A percentile compares a stretch with the other conserved stretches of the same genome.
phyloP scores from a whole-genome alignment of 805 yeast species.

The Barnettozyma vustinii region DNA sequence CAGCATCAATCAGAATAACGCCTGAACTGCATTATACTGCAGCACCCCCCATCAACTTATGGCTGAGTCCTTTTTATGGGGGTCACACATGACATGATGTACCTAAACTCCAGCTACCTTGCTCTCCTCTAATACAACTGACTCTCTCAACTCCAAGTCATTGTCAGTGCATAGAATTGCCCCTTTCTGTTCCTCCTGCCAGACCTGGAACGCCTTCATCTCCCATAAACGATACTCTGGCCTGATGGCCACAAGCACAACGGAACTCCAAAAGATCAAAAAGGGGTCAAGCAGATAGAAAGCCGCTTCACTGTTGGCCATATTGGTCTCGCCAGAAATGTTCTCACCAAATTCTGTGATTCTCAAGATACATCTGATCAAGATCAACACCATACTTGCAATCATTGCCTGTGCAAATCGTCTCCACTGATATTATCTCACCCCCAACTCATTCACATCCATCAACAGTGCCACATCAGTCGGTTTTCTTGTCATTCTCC shows the following conservation, averaged over 20 bases:
- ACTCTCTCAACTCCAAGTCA: not conserved
- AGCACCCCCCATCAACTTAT: too few relatives aligned
- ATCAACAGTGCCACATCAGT: not conserved
- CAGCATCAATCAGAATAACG: too few relatives aligned
- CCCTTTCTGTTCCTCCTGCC: not conserved
- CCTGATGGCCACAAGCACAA: not conserved
- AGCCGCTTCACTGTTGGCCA: not conserved
- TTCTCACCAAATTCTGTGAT: slow-evolving; percentile 1
- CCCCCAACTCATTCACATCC: not conserved
- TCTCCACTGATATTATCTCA: slow-evolving; percentile 4
- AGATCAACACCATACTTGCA: not conserved
- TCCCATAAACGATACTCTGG: slow-evolving; percentile 2
- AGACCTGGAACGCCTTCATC: not conserved
- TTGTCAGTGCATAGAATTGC: not conserved
- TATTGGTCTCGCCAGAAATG: not conserved
- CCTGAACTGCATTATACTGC: too few relatives aligned
- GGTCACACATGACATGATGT: too few relatives aligned
- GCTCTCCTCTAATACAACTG: not conserved
- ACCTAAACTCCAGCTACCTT: not conserved
- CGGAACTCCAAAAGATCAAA: not conserved
- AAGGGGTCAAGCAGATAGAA: slow-evolving; percentile 7
- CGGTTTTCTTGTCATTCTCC: not conserved
- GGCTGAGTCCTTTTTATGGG: too few relatives aligned
- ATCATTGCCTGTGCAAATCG: not conserved
- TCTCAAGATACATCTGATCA: slow-evolving; percentile 4